A percentile compares a stretch with the other conserved stretches of the same genome.
These are phyloP conservation scores for peach (Prunus persica) DNA, from an alignment of 306 rosid species.

Conservation along the genomic window Prunus_persica_NCBIv2 NC_034012.1:7535001-7535500, in stretches of 20 bases:
- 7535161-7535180: constrained; percentile 11
- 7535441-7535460: too few species aligned
- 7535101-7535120: background rate
- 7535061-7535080: background rate
- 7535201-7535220: constrained; percentile 49
- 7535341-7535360: too few species aligned
- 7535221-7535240: constrained; percentile 59
- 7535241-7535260: constrained; percentile 67
- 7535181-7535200: constrained; percentile 38
- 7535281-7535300: constrained; percentile 67
- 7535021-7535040: background rate
- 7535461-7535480: too few species aligned
- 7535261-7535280: constrained; percentile 75
- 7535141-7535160: constrained; percentile 36
- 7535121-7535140: constrained; percentile 6
- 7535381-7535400: too few species aligned
- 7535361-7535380: too few species aligned
- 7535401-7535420: too few species aligned
- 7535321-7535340: too few species aligned
- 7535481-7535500: too few species aligned
- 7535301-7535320: too few species aligned
- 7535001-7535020: background rate
- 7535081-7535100: background rate
- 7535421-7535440: too few species aligned
- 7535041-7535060: background rate